Conservation (phyloP, 129 eudicot genomes). For the Centella asiatica region DNA sequence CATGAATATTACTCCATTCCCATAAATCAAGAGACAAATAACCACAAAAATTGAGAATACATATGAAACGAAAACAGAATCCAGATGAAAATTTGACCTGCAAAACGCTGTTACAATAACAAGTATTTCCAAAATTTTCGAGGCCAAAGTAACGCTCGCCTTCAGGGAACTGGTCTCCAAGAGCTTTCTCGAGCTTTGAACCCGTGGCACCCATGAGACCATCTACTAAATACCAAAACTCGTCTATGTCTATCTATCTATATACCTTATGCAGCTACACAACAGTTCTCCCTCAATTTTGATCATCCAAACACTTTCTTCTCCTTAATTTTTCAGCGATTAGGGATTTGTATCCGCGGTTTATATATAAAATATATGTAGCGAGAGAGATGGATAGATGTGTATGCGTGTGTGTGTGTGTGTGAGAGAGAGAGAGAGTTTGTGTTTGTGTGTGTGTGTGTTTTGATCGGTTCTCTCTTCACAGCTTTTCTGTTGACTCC, state of each 20-base stretch:
- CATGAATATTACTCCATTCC: too few relatives aligned
- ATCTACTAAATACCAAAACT: slow-evolving; percentile 52
- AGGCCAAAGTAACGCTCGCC: slow-evolving; percentile 84
- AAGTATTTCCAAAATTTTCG: slow-evolving; percentile 86
- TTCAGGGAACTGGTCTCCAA: slow-evolving; percentile 91
- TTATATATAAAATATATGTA: too few relatives aligned
- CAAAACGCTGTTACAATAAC: slow-evolving; percentile 86
- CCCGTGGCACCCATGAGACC: slow-evolving; percentile 86
- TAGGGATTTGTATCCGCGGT: neutral
- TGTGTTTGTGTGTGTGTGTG: neutral
- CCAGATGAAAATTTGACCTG: slow-evolving; percentile 34
- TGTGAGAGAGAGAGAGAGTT: neutral
- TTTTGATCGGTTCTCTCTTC: neutral
- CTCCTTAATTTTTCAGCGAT: too few relatives aligned
- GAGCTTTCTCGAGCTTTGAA: slow-evolving; percentile 88
- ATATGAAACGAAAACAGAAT: neutral
- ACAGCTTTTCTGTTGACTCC: neutral
- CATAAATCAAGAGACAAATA: neutral
- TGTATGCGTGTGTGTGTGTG: neutral
- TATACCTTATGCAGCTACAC: neutral
- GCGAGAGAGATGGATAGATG: neutral
- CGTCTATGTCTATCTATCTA: slow-evolving; percentile 30
- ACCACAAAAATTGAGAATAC: neutral
- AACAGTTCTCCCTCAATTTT: neutral
- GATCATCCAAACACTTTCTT: neutral